phyloP scores from a whole-genome alignment of 257 asterid species.

The Forsythia viridissima region DNA sequence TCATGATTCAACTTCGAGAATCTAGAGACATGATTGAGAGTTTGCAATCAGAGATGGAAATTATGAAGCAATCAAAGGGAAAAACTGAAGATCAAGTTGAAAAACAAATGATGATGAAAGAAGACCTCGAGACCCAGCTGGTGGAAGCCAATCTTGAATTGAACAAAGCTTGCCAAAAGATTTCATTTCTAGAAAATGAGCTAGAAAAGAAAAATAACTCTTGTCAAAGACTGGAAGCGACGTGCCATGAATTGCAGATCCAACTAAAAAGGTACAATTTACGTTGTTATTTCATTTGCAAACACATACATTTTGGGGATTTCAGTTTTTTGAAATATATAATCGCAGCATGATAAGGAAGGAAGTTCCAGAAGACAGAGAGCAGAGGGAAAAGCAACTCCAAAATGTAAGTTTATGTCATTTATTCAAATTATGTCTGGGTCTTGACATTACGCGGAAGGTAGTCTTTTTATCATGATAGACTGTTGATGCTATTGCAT shows the following conservation, averaged over 20 bases:
- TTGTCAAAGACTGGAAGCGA: slow-evolving; percentile 28
- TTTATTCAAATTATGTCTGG: not conserved
- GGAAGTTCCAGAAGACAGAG: slow-evolving; percentile 35
- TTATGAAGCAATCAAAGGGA: slow-evolving; percentile 34
- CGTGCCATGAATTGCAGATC: slow-evolving; percentile 39
- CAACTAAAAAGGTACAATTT: slow-evolving; percentile 51
- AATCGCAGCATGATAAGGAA: slow-evolving; percentile 43
- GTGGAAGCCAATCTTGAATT: slow-evolving; percentile 41
- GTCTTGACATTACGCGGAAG: not conserved
- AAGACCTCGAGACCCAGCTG: slow-evolving; percentile 44
- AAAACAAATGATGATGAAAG: slow-evolving; percentile 35
- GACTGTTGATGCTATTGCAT: not conserved
- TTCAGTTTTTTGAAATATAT: slow-evolving; percentile 26
- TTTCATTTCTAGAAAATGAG: slow-evolving; percentile 38
- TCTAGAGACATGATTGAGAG: slow-evolving; percentile 36
- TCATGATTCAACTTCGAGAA: slow-evolving; percentile 47
- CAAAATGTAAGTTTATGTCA: slow-evolving; percentile 54
- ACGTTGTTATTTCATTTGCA: slow-evolving; percentile 16
- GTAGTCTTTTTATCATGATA: not conserved
- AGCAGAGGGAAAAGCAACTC: slow-evolving; percentile 40
- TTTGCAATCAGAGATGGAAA: slow-evolving; percentile 41
- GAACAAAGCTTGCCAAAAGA: slow-evolving; percentile 38
- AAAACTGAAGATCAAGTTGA: slow-evolving; percentile 35
- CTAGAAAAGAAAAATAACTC: slow-evolving; percentile 31
- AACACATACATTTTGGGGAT: slow-evolving; percentile 7